Percentiles rank a stretch among this genome's conserved stretches.
These are phyloP conservation scores for Colletotrichum sp. DNA, from an alignment of 2,329 filamentous ascomycete genomes.

Conservation along the genomic window DNA sequence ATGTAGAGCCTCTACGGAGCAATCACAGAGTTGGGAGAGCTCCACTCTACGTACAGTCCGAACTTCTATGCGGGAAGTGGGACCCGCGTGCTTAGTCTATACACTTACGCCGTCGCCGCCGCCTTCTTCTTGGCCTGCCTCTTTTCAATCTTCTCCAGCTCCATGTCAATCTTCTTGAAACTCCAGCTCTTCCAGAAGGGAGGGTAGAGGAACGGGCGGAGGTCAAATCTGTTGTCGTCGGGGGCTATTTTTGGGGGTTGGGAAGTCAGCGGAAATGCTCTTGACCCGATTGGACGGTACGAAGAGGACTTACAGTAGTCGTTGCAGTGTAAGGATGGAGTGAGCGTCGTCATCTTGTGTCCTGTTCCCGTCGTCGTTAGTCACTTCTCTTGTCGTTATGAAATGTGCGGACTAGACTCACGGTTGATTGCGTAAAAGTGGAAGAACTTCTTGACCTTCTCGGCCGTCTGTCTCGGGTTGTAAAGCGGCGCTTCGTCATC, in stretches of 20 bases:
- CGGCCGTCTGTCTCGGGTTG: constrained; percentile 45
- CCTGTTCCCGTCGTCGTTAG: background rate
- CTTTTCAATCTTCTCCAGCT: constrained; percentile 36
- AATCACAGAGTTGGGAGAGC: background rate
- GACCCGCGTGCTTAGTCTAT: background rate
- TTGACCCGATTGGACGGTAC: background rate
- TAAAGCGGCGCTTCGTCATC: constrained; percentile 34
- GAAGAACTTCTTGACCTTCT: constrained; percentile 47
- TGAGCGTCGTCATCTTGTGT: constrained; percentile 23
- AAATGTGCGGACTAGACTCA: background rate
- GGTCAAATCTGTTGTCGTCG: constrained; percentile 32
- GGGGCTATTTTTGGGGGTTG: constrained; percentile 17
- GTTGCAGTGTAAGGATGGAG: constrained; percentile 20
- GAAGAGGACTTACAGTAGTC: constrained; percentile 13
- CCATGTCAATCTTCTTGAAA: constrained; percentile 45
- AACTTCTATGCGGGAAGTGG: background rate
- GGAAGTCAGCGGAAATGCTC: background rate
- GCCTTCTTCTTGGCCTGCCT: constrained; percentile 3
- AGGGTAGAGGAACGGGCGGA: constrained; percentile 32
- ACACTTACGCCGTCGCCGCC: constrained; percentile 11
- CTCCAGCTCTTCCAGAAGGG: constrained; percentile 35
- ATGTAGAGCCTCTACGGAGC: background rate
- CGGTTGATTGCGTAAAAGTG: constrained; percentile 64
- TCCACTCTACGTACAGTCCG: background rate
- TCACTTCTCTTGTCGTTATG: background rate